Base-by-base conservation (phyloP, 1,139 yeast genomes). In the Candida sp. region DNA sequence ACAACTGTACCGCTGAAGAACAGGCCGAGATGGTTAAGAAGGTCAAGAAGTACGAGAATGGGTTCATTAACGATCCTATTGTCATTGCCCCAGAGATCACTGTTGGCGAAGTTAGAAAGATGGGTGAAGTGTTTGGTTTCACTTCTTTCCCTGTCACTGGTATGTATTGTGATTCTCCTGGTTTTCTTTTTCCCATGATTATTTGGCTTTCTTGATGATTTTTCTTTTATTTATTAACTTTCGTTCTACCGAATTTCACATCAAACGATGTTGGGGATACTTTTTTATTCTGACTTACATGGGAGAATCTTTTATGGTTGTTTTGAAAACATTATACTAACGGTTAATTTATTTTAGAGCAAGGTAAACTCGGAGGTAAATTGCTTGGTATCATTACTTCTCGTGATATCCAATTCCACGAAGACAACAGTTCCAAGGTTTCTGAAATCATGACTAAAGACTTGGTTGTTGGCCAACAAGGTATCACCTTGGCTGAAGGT, bases 141-240 rank as follows among this genome's bases (percentile, higher is more conserved):
- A 92, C 98, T 62, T 96, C 98, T 50, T 94, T 92, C 88, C 99
- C 99, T 62, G 97, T 94, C 69, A 96, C 99, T 75, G 98, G 98
- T 94, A 90, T 81, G 99, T 92, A 51, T 51, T 44, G 49, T 39
- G 39, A 46, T 31, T 49, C 52, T 44, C 48, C 49, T 48, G 51
- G 60, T 51, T 44, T 49, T 49, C 46, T 47, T 52, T 50, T 46
- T 46, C 49, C 42, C 37, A 33, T 33, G 35, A 31, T 34, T 34
- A 30, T 41, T 42, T 45, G 23, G 42, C 47, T 55, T 53, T 48
- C 34, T 27, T 38, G 44, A 44, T 87, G 96, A 90, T 89, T 96
- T 85, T 78, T 73, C 71, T 69, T 63, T 61, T 65, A 63, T 60
- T 69, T 70, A 70, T 79, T 90, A 92, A 94, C 98, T 94, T 94